These are phyloP conservation scores for Porogramme epimiltina DNA, from an alignment of 1,284 basidiomycete species.

Conservation along the genomic window DNA sequence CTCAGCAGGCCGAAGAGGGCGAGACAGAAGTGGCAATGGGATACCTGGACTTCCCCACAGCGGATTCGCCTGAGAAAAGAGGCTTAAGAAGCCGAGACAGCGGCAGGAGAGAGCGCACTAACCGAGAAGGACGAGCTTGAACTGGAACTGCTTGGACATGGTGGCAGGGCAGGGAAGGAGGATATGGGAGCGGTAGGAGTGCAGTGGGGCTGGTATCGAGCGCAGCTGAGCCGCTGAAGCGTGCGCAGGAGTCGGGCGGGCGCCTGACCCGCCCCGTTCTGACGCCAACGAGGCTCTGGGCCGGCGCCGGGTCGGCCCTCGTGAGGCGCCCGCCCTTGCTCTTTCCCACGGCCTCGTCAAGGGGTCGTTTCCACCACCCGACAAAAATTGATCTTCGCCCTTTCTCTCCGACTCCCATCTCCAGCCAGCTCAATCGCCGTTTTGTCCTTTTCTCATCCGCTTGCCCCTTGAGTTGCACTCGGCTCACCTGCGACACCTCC, in stretches of 20 bases:
- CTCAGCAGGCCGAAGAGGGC: constrained; percentile 15
- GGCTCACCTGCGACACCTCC: constrained; percentile 7
- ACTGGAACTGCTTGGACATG: constrained; percentile 86
- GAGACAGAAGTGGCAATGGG: constrained; percentile 9
- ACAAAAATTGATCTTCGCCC: constrained; percentile 20
- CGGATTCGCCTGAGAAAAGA: constrained; percentile 79
- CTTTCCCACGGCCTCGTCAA: constrained; percentile 19
- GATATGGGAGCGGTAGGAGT: constrained; percentile 28
- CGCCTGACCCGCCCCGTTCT: not conserved
- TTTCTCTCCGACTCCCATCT: constrained; percentile 24
- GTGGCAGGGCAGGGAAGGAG: constrained; percentile 36
- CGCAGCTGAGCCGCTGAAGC: constrained; percentile 16
- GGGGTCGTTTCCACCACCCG: constrained; percentile 17
- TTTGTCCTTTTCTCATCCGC: constrained; percentile 18
- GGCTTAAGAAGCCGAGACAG: not conserved
- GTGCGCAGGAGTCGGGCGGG: not conserved
- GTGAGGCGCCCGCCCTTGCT: constrained; percentile 12
- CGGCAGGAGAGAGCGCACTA: constrained; percentile 49
- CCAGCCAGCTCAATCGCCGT: constrained; percentile 18
- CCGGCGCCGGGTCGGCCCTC: constrained; percentile 9
- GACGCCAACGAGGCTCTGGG: constrained; percentile 15
- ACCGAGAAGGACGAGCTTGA: constrained; percentile 94
- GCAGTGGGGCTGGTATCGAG: constrained; percentile 16
- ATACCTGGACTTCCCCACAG: constrained; percentile 95
- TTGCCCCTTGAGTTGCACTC: constrained; percentile 22